Base-by-base conservation (phyloP, 164 flowering plant species). In the Macadamia integrifolia region DNA sequence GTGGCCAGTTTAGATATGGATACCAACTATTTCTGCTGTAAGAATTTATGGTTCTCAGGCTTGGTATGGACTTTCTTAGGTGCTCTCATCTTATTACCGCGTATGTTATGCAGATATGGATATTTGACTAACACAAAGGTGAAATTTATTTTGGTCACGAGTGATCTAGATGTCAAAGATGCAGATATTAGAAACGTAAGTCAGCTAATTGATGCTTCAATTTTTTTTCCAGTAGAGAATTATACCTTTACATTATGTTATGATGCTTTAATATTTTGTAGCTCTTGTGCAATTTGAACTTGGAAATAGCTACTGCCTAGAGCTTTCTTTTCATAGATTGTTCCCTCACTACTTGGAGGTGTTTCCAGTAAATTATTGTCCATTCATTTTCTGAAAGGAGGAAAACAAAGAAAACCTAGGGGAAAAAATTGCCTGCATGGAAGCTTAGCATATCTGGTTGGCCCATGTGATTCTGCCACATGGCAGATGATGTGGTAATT, bases 111-210 rank as follows among this genome's bases (percentile, higher is more conserved):
- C 86, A 92, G 98, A 72, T 94, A 92, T 73, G 99, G 99, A 57
- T 94, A 92, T 78, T 74, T 94, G 81, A 94, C 98, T 43, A 94
- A 90, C 68, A 94, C 99, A 53, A 92, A 94, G 83, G 98, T 94
- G 80, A 94, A 94, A 73, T 90, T 94, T 74, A 89, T 94, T 64
- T 71, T 92, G 81, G 99, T 94, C 62, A 88, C 94, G 31, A 92
- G 97, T 8, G 98, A 94, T 78, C 75, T 89, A 35, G 93, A 92
- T 80, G 91, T 94, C 74, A 86, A 83, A 74, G 99, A 94, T 78
- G 93, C 92, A 18, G 98, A 92, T 81, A 96, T 92, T 66, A 87
- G 99, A 85, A 88, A 83, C 83, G 98, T 94, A 79, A 87, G 97
- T 76, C 9, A 53, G 10, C 11, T 18, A 57, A 64, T 6, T 60